Percentiles rank a stretch among this genome's conserved stretches.
Conservation (phyloP, 2,329 filamentous ascomycete genomes). For the Neoarthrinium moseri region DNA sequence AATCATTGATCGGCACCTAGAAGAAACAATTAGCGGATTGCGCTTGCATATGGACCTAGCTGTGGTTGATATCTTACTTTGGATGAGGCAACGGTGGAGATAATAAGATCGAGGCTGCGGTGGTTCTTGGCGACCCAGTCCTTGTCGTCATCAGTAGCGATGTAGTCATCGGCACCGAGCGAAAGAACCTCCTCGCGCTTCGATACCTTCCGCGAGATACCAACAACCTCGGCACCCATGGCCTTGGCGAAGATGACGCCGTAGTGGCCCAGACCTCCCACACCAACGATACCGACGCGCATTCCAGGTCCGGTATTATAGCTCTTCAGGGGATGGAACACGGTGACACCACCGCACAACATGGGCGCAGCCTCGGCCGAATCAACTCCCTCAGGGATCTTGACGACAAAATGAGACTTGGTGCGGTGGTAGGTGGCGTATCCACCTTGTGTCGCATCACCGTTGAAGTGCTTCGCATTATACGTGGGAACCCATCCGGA, state of each 20-base stretch:
- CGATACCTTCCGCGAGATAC: constrained; percentile 45
- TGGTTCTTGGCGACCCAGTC: constrained; percentile 51
- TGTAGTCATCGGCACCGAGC: constrained; percentile 43
- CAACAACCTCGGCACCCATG: constrained; percentile 56
- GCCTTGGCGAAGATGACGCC: constrained; percentile 65
- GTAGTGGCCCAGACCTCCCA: constrained; percentile 65
- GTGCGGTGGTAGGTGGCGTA: constrained; percentile 21
- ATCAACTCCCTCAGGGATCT: constrained; percentile 35
- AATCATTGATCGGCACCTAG: constrained; percentile 53
- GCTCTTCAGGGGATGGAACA: constrained; percentile 57
- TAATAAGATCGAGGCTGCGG: constrained; percentile 49
- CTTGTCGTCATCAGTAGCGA: constrained; percentile 40
- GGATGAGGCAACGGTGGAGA: constrained; percentile 46
- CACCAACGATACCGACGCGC: constrained; percentile 60
- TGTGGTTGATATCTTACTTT: not conserved
- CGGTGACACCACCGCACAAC: constrained; percentile 65
- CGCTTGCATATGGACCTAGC: not conserved
- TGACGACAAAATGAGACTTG: constrained; percentile 38
- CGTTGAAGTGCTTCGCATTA: constrained; percentile 38
- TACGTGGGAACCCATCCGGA: constrained; percentile 38
- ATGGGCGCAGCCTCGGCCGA: constrained; percentile 49
- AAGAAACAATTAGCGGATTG: not conserved
- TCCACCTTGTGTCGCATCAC: constrained; percentile 55
- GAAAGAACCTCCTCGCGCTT: constrained; percentile 50
- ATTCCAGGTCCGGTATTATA: constrained; percentile 63